These are phyloP conservation scores for Corinectria fuckeliana DNA, from an alignment of 2,329 filamentous ascomycete genomes.

Conservation along the genomic window DNA sequence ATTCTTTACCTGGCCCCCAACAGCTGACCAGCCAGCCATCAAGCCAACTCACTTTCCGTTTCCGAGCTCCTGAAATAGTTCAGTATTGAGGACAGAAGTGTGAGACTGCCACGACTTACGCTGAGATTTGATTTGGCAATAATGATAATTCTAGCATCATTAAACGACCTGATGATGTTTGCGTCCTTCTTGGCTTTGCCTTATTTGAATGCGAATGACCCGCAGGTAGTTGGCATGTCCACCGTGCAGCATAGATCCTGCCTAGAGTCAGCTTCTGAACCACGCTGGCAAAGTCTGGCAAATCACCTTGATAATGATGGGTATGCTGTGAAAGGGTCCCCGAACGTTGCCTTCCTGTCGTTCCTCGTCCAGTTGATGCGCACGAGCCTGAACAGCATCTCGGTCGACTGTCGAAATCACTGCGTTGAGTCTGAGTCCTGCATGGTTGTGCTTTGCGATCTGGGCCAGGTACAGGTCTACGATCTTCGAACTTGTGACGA, in stretches of 20 bases:
- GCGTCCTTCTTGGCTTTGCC: not conserved
- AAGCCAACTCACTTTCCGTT: not conserved
- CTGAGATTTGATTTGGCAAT: not conserved
- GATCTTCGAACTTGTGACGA: not conserved
- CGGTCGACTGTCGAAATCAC: not conserved
- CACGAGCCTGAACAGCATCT: not conserved
- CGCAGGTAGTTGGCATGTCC: not conserved
- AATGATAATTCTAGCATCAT: not conserved
- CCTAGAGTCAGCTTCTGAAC: not conserved
- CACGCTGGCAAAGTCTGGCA: not conserved
- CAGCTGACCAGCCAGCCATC: slow-evolving; percentile 20
- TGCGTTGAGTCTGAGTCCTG: not conserved
- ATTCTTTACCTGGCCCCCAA: slow-evolving; percentile 15
- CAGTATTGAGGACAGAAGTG: not conserved
- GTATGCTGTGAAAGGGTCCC: not conserved
- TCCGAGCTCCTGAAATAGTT: not conserved
- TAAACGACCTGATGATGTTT: not conserved
- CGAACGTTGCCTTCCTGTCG: not conserved
- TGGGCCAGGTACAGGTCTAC: not conserved
- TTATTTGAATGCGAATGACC: not conserved
- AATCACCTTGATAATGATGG: not conserved
- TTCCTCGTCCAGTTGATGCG: not conserved
- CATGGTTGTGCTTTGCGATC: not conserved
- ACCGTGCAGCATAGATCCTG: not conserved
- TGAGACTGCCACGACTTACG: not conserved